Evolutionary conservation across 2,329 filamentous ascomycete genomes (phyloP), one percentile per base, ranked within the genome.

Genomic region (Alternaria brassicicola): DNA sequence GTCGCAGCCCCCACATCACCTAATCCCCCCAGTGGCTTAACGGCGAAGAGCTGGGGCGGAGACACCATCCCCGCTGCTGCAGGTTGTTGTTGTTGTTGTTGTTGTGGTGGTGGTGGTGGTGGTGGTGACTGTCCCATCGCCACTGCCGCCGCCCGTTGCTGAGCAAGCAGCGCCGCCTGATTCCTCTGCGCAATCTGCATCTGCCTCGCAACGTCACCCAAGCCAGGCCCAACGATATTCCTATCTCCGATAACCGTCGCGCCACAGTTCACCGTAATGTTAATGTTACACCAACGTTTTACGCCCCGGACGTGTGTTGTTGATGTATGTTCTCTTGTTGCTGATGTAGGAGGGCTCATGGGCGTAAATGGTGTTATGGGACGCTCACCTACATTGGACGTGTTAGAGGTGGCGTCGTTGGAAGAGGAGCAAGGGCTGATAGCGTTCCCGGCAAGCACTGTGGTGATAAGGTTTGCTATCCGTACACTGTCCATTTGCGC

Each of bases 251-350:
- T 65, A 2, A 76, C 65, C 10, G 73, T 76, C 28, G 71, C 69
- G 54, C 72, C 73, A 52, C 74, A 76, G 52, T 75, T 73, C 15
- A 76, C 59, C 1, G 68, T 75, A 55, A 76, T 72, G 57, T 71
- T 71, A 45, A 75, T 53, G 23, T 65, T 74, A 3, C 61, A 57
- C 1, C 49, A 59, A 2, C 53, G 46, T 19, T 62, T 65, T 21
- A 59, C 21, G 38, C 52, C 55, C 7, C 47, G 51, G 3, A 57
- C 50, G 30, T 59, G 58, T 3, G 59, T 62, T 12, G 57, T 52
- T 26, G 46, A 52, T 15, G 50, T 58, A 19, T 12, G 46, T 33
- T 59, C 53, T 19, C 52, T 26, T 2, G n/a, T 36, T n/a, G n/a
- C n/a, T n/a, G n/a, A n/a, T n/a, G n/a, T n/a, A n/a, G n/a, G n/a